A percentile compares a stretch with the other conserved stretches of the same genome.
phyloP scores from a whole-genome alignment of 371 early-diverging fungal genomes.

The Batkoa obscura region DNA sequence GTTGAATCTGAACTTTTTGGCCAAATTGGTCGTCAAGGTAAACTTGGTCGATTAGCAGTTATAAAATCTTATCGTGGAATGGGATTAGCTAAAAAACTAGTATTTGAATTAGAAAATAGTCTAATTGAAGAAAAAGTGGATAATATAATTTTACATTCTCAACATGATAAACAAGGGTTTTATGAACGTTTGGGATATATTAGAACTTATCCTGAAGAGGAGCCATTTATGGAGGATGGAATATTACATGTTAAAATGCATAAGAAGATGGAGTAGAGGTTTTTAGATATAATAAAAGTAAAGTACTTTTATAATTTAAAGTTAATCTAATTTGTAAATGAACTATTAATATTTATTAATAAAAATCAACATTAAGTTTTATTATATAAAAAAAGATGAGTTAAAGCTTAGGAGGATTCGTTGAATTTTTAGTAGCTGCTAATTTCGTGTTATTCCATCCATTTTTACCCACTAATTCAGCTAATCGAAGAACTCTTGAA shows the following conservation, averaged over 20 bases:
- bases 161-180: slow-evolving; percentile 19
- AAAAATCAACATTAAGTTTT: too few relatives aligned
- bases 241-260: slow-evolving; percentile 22
- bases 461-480: slow-evolving; percentile 19
- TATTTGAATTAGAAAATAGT: slow-evolving; percentile 11
- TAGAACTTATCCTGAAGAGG: slow-evolving; percentile 16
- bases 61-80: slow-evolving; percentile 16
- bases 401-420: too few relatives aligned
- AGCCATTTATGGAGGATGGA: slow-evolving; percentile 17
- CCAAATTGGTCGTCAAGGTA: too few relatives aligned
- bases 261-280: too few relatives aligned
- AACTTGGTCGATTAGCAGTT: slow-evolving; percentile 23
- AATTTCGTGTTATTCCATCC: too few relatives aligned
- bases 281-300: too few relatives aligned
- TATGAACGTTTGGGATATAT: slow-evolving; percentile 21
- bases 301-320: too few relatives aligned
- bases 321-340: too few relatives aligned
- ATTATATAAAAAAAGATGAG: too few relatives aligned
- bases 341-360: too few relatives aligned
- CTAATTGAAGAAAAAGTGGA: slow-evolving; percentile 9
- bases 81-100: slow-evolving; percentile 13
- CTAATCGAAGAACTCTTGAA: slow-evolving; percentile 20
- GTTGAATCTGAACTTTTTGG: not conserved
- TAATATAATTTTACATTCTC: slow-evolving; percentile 16
- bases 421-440: too few relatives aligned